Evolutionary conservation across 2,329 filamentous ascomycete species (phyloP).

Genomic region (Onygenales sp.): DNA sequence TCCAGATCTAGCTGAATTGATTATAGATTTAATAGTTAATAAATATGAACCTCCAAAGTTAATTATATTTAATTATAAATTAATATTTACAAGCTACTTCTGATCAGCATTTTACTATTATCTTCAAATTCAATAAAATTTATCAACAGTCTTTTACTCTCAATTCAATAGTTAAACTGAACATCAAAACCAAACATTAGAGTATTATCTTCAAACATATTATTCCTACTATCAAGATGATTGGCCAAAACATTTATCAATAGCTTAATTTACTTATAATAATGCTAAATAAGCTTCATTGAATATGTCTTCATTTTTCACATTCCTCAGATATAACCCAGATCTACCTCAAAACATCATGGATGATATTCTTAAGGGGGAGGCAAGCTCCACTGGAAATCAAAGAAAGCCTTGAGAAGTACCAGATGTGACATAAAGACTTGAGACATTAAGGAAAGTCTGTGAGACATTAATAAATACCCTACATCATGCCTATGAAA

Average conservation of each 20-base stretch:
- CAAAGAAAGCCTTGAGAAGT: neutral
- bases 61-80: neutral
- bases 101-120: neutral
- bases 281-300: neutral
- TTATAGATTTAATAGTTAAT: neutral
- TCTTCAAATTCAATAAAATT: neutral
- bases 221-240: slow-evolving; percentile 4
- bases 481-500: neutral
- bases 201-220: slow-evolving; percentile 7
- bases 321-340: neutral
- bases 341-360: neutral
- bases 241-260: neutral
- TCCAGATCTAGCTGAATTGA: neutral
- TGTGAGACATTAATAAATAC: neutral
- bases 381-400: neutral
- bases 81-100: neutral
- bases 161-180: slow-evolving; percentile 11
- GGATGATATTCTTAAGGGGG: neutral
- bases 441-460: neutral
- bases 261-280: neutral
- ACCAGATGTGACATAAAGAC: neutral
- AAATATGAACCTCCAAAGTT: neutral
- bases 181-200: slow-evolving; percentile 8
- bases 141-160: slow-evolving; percentile 4
- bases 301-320: neutral